A percentile compares a stretch with the other conserved stretches of the same genome.
These are phyloP conservation scores for Mimosa bimucronata DNA, from an alignment of 306 rosid genomes.

Conservation along the genomic window DNA sequence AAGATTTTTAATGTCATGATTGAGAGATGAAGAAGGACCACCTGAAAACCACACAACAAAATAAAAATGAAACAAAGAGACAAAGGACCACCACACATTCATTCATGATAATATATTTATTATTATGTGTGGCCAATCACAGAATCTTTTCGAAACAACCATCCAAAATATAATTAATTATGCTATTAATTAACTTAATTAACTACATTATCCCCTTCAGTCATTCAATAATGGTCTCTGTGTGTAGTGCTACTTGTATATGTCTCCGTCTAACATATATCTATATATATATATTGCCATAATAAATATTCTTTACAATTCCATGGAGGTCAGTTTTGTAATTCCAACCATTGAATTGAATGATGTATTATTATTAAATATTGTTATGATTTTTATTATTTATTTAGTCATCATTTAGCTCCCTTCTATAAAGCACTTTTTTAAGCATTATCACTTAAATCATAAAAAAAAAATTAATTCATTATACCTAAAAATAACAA, in stretches of 20 bases:
- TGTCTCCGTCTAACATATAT: slow-evolving; percentile 22
- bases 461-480: no score
- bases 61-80: not conserved
- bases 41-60: slow-evolving; percentile 15
- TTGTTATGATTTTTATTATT: not conserved
- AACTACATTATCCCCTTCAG: not conserved
- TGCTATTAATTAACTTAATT: not conserved
- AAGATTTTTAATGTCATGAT: slow-evolving; percentile 46
- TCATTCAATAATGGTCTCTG: not conserved
- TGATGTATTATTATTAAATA: not conserved
- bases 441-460: no score
- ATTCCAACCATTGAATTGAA: not conserved
- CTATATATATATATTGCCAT: not conserved
- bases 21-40: slow-evolving; percentile 43
- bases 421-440: no score
- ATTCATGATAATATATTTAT: not conserved
- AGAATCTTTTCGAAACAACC: slow-evolving; percentile 18
- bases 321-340: not conserved
- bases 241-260: not conserved
- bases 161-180: not conserved
- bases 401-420: not conserved
- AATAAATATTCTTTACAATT: not conserved
- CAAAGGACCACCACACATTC: slow-evolving; percentile 45
- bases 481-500: no score
- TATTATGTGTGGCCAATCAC: slow-evolving; percentile 20